phyloP scores from a whole-genome alignment of 345 rosid genomes.

The Clausena lansium region DNA sequence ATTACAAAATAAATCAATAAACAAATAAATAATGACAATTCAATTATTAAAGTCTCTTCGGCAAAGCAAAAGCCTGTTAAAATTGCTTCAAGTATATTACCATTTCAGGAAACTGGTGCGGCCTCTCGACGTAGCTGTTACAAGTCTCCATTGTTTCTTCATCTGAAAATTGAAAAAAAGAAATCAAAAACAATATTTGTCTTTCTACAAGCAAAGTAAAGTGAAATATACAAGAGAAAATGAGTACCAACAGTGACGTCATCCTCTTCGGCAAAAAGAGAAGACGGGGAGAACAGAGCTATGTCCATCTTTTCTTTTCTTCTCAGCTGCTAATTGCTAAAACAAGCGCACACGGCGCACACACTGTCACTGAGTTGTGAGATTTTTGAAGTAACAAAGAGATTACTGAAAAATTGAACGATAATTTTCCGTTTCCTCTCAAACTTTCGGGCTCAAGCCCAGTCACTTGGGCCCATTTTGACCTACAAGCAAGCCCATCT shows the following conservation, averaged over 20 bases:
- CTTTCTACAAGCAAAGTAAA: background rate
- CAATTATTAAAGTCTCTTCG: background rate
- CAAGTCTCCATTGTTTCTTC: constrained; percentile 42
- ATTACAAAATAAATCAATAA: too few relatives aligned
- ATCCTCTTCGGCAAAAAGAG: constrained; percentile 69
- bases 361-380: too few relatives aligned
- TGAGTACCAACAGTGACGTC: constrained; percentile 37
- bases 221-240: constrained; percentile 8
- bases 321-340: background rate
- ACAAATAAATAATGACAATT: background rate
- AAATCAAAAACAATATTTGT: background rate
- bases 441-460: background rate
- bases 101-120: constrained; percentile 79
- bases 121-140: constrained; percentile 74
- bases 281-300: constrained; percentile 90
- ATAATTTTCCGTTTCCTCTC: background rate
- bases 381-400: background rate
- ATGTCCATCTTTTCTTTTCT: constrained; percentile 60
- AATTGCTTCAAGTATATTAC: constrained; percentile 22
- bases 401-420: background rate
- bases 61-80: background rate
- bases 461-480: background rate
- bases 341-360: background rate
- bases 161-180: constrained; percentile 24
- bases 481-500: too few relatives aligned